Evolutionary conservation across 805 yeast genomes (phyloP), one percentile per base, ranked within the genome.

Genomic region (Millerozyma miso): DNA sequence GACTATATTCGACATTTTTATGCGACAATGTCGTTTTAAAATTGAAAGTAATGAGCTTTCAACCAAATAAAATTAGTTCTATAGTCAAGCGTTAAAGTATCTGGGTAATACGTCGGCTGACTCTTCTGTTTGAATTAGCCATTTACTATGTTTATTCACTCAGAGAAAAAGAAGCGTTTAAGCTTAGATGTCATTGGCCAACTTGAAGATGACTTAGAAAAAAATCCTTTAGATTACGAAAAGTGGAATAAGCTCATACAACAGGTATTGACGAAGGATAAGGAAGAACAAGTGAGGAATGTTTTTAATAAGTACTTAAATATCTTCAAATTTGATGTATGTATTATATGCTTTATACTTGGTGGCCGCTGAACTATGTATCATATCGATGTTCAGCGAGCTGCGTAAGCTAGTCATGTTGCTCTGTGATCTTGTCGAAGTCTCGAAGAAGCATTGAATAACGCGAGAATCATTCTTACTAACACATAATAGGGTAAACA

Each of bases 321-420:
- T 15, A 68, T 76, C 6, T 90, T 87, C 68, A 88, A 87, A 19
- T 76, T 74, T 42, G 80, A 83, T 51, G 84, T 59, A 50, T 50
- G 60, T 54, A 7, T 23, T 10, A 23, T 23, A n/a, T n/a, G n/a
- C n/a, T n/a, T n/a, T n/a, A n/a, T n/a, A n/a, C n/a, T n/a, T n/a
- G n/a, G n/a, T n/a, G n/a, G n/a, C n/a, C n/a, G n/a, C n/a, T n/a
- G n/a, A n/a, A n/a, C n/a, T n/a, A n/a, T n/a, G n/a, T n/a, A n/a
- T n/a, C n/a, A n/a, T n/a, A n/a, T n/a, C n/a, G n/a, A n/a, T n/a
- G n/a, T n/a, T n/a, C n/a, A n/a, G n/a, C n/a, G n/a, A n/a, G n/a
- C n/a, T n/a, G n/a, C n/a, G n/a, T n/a, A n/a, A n/a, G n/a, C n/a
- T n/a, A n/a, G n/a, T n/a, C n/a, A n/a, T n/a, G n/a, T n/a, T n/a